These are phyloP conservation scores for Hypoxylon trugodes DNA, from an alignment of 495 filamentous ascomycete species.

Conservation along the genomic window DNA sequence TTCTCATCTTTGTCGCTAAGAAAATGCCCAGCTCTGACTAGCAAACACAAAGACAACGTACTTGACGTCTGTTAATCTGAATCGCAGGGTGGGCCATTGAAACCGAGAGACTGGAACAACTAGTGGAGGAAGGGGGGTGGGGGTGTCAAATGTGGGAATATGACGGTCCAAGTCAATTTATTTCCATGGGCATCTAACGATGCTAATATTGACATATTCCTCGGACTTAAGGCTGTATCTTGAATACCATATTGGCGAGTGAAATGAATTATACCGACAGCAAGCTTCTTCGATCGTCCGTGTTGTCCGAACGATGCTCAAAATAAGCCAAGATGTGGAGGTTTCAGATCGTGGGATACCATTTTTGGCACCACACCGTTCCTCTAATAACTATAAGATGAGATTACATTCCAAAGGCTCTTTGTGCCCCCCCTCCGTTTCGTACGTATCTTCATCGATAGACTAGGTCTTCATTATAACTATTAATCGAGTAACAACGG, in stretches of 20 bases:
- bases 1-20: conserved; percentile 16
- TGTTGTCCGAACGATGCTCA: conserved; percentile 8
- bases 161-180: too few relatives aligned
- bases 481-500: conserved; percentile 42
- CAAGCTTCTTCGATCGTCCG: conserved; percentile 7
- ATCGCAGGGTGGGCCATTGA: neutral
- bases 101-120: neutral
- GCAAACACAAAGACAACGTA: conserved; percentile 17
- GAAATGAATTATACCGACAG: neutral
- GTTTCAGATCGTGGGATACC: conserved; percentile 21
- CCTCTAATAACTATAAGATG: conserved; percentile 30
- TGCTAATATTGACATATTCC: too few relatives aligned
- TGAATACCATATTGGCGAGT: neutral
- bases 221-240: too few relatives aligned
- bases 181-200: too few relatives aligned
- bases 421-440: conserved; percentile 38
- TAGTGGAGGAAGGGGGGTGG: too few relatives aligned
- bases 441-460: conserved; percentile 14
- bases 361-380: conserved; percentile 10
- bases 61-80: neutral
- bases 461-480: conserved; percentile 36
- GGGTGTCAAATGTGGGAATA: too few relatives aligned
- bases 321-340: conserved; percentile 12
- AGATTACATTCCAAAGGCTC: conserved; percentile 42
- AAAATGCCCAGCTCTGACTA: conserved; percentile 1